Evolutionary conservation across 768 basidiomycete species (phyloP).

Genomic region (Crepidotus variabilis): DNA sequence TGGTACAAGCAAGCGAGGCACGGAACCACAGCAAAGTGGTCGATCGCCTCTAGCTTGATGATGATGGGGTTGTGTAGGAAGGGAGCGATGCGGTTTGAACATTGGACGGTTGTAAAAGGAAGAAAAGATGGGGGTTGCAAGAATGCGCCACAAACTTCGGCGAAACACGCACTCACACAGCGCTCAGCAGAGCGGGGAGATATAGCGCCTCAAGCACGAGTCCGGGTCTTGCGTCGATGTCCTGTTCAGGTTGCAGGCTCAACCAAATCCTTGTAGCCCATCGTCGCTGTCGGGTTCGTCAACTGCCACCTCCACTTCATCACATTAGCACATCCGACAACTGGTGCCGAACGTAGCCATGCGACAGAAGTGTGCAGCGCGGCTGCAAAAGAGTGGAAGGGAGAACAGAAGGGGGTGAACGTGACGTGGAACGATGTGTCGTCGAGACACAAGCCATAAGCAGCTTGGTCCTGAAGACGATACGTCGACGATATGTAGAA

Average conservation of each 20-base stretch:
- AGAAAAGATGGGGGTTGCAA: constrained; percentile 49
- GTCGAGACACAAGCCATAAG: constrained; percentile 32
- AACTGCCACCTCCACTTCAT: constrained; percentile 20
- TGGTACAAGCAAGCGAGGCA: constrained; percentile 64
- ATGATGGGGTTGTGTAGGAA: constrained; percentile 47
- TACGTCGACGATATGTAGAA: constrained; percentile 16
- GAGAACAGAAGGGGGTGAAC: constrained; percentile 22
- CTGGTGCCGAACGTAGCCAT: constrained; percentile 21
- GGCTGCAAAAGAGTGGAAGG: constrained; percentile 44
- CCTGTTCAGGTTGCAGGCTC: constrained; percentile 48
- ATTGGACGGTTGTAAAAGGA: constrained; percentile 17
- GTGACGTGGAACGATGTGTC: constrained; percentile 25
- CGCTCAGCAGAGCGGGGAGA: constrained; percentile 44
- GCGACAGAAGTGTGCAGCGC: constrained; percentile 43
- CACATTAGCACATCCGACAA: constrained; percentile 39
- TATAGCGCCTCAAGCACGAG: constrained; percentile 51
- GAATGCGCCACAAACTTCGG: constrained; percentile 49
- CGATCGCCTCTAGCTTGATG: constrained; percentile 61
- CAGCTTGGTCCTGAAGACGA: constrained; percentile 16
- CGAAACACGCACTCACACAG: constrained; percentile 48
- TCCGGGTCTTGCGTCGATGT: constrained; percentile 70
- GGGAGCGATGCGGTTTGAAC: constrained; percentile 42
- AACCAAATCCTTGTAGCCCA: constrained; percentile 47
- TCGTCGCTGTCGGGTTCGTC: constrained; percentile 39
- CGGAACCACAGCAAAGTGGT: constrained; percentile 82